Evolutionary conservation across 2,329 filamentous ascomycete genomes (phyloP).

Genomic region (Aureobasidium leucospermi): DNA sequence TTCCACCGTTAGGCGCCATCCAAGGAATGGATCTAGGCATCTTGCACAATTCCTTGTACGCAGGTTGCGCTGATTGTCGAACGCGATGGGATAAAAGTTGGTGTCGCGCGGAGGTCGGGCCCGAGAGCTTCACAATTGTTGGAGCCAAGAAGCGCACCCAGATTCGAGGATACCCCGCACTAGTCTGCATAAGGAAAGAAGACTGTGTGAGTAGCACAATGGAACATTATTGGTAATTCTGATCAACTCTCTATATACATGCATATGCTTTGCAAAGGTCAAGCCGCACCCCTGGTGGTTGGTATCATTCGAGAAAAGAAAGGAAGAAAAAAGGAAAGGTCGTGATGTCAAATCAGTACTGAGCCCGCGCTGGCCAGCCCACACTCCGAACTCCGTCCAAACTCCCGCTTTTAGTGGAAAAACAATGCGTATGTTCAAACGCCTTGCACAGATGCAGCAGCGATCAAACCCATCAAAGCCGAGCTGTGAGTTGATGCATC

Average conservation of each 20-base stretch:
- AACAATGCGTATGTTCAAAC: background rate
- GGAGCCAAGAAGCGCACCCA: background rate
- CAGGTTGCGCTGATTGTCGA: background rate
- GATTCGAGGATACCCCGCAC: background rate
- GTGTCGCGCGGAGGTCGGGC: background rate
- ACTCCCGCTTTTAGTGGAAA: background rate
- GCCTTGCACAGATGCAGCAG: slow-evolving; percentile 34
- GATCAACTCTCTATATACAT: background rate
- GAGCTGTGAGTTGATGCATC: slow-evolving; percentile 56
- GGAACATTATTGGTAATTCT: slow-evolving; percentile 1
- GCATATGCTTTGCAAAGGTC: background rate
- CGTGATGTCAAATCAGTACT: background rate
- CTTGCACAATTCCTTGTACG: background rate
- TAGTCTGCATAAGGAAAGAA: background rate
- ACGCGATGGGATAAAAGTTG: background rate
- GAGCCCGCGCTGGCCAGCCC: background rate
- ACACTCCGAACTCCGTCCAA: background rate
- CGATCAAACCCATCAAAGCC: slow-evolving; percentile 60
- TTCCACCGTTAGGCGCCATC: background rate
- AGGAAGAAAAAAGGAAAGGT: background rate
- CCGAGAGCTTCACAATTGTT: background rate
- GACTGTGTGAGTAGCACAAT: background rate
- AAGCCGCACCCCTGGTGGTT: background rate
- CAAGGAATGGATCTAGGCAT: slow-evolving; percentile 10
- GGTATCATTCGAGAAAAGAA: background rate